A percentile compares a stretch with the other conserved stretches of the same genome.
Conservation (phyloP, 192 early-diverging fungal species). For the Dimargaris cristalligena region DNA sequence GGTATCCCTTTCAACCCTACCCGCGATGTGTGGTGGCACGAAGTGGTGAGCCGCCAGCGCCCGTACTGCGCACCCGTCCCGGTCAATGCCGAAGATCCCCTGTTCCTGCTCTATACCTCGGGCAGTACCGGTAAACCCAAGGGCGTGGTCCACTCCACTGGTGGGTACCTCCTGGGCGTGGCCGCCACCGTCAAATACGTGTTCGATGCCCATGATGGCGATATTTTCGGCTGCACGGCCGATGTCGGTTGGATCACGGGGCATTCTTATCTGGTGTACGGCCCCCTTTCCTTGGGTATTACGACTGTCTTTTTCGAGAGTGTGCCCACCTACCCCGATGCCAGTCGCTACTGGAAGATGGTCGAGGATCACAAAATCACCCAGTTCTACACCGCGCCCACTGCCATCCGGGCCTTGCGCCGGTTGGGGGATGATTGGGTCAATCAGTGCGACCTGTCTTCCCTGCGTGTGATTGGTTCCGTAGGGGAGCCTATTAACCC, state of each 20-base stretch:
- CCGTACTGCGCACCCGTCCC: constrained; percentile 73
- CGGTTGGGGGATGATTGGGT: constrained; percentile 68
- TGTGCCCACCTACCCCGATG: constrained; percentile 83
- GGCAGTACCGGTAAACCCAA: constrained; percentile 84
- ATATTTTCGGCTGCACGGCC: constrained; percentile 87
- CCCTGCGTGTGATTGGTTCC: too few relatives aligned
- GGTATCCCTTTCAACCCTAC: constrained; percentile 50
- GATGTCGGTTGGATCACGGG: constrained; percentile 88
- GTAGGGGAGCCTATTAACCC: too few relatives aligned
- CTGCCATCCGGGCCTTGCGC: constrained; percentile 90
- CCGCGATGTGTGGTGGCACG: constrained; percentile 92
- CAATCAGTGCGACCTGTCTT: too few relatives aligned
- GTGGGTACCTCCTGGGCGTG: constrained; percentile 88
- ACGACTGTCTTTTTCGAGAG: constrained; percentile 91
- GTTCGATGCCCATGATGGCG: constrained; percentile 82
- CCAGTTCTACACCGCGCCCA: constrained; percentile 96
- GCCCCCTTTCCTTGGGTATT: constrained; percentile 66
- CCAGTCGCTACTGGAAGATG: constrained; percentile 64
- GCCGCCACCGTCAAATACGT: constrained; percentile 73
- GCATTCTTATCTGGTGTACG: constrained; percentile 86
- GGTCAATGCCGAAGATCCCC: constrained; percentile 79
- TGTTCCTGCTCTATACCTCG: constrained; percentile 90
- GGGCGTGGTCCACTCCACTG: constrained; percentile 89
- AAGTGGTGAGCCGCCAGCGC: constrained; percentile 65
- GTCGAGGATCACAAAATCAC: constrained; percentile 85